phyloP scores from a whole-genome alignment of 2,329 filamentous ascomycete genomes.

The Lomentospora prolificans region DNA sequence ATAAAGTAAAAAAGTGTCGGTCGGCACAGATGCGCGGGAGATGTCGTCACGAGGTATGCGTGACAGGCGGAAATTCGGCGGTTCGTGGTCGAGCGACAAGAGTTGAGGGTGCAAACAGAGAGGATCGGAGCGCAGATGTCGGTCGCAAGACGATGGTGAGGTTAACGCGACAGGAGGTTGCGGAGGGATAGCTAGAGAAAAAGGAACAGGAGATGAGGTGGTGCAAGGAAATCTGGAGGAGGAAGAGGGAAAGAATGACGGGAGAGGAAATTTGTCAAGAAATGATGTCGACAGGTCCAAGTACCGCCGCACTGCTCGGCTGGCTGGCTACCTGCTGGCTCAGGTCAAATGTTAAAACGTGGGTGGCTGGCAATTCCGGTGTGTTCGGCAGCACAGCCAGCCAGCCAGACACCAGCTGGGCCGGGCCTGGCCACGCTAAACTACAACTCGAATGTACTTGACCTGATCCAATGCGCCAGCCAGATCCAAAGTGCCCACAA shows the following conservation, averaged over 20 bases:
- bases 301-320: neutral
- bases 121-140: neutral
- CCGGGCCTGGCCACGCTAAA: neutral
- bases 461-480: neutral
- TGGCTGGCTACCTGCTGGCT: no score
- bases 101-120: neutral
- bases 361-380: neutral
- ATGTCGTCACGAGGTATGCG: neutral
- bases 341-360: no score
- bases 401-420: no score
- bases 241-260: neutral
- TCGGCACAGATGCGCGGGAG: neutral
- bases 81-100: neutral
- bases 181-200: neutral
- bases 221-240: neutral
- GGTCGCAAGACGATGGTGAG: neutral
- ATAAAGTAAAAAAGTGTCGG: neutral
- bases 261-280: neutral
- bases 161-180: neutral
- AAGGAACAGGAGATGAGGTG: neutral
- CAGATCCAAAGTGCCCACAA: no score
- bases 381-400: no score
- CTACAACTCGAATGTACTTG: neutral
- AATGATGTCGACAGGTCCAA: constrained; percentile 5
- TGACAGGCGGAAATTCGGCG: neutral